These are phyloP conservation scores for Trichosporon sp. DNA, from an alignment of 1,284 basidiomycete genomes.

Conservation along the genomic window DNA sequence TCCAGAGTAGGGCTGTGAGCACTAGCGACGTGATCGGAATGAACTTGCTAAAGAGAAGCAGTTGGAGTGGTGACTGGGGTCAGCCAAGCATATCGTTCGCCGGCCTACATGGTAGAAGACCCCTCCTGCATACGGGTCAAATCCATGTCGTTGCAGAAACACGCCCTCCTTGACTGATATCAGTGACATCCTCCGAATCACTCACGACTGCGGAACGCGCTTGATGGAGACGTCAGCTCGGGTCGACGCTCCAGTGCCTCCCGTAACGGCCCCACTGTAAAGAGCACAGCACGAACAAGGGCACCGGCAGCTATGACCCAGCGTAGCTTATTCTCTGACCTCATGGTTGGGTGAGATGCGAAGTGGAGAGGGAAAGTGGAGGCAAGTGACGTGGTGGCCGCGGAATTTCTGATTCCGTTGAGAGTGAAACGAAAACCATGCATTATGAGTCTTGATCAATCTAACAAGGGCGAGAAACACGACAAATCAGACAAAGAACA, in stretches of 20 bases:
- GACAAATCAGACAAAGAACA: too few relatives aligned
- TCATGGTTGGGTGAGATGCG: not conserved
- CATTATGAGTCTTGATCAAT: slow-evolving; percentile 16
- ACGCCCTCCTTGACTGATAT: slow-evolving; percentile 79
- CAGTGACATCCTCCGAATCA: too few relatives aligned
- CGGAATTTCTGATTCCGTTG: not conserved
- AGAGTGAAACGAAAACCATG: slow-evolving; percentile 6
- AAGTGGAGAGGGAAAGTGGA: not conserved
- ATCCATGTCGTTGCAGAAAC: slow-evolving; percentile 69
- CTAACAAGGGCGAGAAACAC: slow-evolving; percentile 8
- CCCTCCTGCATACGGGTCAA: slow-evolving; percentile 83
- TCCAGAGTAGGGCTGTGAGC: slow-evolving; percentile 69
- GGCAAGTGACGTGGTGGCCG: not conserved
- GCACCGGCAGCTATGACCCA: slow-evolving; percentile 25
- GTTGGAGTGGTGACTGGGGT: slow-evolving; percentile 78
- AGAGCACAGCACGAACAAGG: slow-evolving; percentile 42
- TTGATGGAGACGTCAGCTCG: slow-evolving; percentile 79
- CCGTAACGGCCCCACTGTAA: slow-evolving; percentile 37
- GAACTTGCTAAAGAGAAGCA: slow-evolving; percentile 71
- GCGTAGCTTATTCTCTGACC: not conserved
- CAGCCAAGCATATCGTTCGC: too few relatives aligned
- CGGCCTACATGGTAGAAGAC: slow-evolving; percentile 80
- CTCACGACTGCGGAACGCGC: slow-evolving; percentile 63
- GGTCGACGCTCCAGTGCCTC: slow-evolving; percentile 59
- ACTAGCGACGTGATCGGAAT: slow-evolving; percentile 61